Conservation (phyloP, 495 filamentous ascomycete species). For the Aspergillus homomorphus region DNA sequence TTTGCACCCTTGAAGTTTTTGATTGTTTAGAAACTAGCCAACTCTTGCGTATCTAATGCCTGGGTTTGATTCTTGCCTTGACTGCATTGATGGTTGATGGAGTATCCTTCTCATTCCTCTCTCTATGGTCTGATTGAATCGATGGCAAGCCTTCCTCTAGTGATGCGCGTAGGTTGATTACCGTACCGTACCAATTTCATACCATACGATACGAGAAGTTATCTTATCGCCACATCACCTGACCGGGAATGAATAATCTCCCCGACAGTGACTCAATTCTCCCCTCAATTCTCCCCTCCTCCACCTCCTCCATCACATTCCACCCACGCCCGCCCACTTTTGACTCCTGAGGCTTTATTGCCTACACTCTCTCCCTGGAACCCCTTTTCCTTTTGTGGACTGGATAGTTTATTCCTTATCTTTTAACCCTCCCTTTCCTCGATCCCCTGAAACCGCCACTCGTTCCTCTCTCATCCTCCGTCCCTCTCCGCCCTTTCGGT, state of each 20-base stretch:
- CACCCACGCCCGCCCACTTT: neutral
- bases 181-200: neutral
- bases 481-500: constrained; percentile 15
- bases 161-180: too few species aligned
- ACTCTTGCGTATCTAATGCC: too few species aligned
- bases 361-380: neutral
- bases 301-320: neutral
- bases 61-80: too few species aligned
- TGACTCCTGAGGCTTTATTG: neutral
- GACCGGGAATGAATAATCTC: constrained; percentile 11
- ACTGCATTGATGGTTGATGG: too few species aligned
- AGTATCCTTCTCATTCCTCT: too few species aligned
- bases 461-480: constrained; percentile 4
- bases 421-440: neutral
- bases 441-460: neutral
- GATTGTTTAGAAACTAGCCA: neutral
- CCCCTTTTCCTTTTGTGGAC: neutral
- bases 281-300: neutral
- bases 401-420: constrained; percentile 4
- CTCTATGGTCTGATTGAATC: too few species aligned
- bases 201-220: neutral
- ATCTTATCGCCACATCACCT: constrained; percentile 31
- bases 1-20: neutral
- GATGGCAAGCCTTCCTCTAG: too few species aligned
- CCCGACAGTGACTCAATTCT: constrained; percentile 16